A percentile compares a stretch with the other conserved stretches of the same genome.
These are phyloP conservation scores for Crithidia mellificae DNA, from an alignment of 208 protist genomes.

Conservation along the genomic window DNA sequence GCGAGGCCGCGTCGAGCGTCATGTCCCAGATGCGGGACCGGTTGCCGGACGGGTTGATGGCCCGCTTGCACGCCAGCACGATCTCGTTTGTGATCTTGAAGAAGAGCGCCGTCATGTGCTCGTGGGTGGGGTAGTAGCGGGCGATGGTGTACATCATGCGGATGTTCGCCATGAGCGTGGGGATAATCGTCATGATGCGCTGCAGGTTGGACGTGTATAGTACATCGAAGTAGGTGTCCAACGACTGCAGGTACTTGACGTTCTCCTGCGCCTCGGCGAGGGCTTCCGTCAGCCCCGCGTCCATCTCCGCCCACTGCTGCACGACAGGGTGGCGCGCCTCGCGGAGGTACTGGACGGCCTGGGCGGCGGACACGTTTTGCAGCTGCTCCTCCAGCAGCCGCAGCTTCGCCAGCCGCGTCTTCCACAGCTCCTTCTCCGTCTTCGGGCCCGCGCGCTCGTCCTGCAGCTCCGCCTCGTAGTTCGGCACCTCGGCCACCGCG, in stretches of 20 bases:
- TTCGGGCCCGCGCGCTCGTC: conserved; percentile 92
- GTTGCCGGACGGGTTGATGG: conserved; percentile 89
- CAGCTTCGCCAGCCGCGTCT: conserved; percentile 91
- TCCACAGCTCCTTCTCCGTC: conserved; percentile 95
- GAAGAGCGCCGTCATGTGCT: conserved; percentile 96
- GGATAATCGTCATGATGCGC: conserved; percentile 94
- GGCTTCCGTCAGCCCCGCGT: conserved; percentile 92
- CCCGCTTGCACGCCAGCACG: conserved; percentile 92
- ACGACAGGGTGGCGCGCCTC: conserved; percentile 82
- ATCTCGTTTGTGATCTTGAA: conserved; percentile 98
- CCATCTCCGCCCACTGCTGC: conserved; percentile 88
- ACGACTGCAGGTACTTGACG: conserved; percentile 96
- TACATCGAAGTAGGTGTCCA: conserved; percentile 97
- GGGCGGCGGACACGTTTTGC: conserved; percentile 62
- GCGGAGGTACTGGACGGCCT: conserved; percentile 90
- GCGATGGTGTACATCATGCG: conserved; percentile 98
- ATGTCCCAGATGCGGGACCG: conserved; percentile 92
- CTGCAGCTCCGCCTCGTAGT: conserved; percentile 89
- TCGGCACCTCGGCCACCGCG: conserved; percentile 73
- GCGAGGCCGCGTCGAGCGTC: conserved; percentile 69
- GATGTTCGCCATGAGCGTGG: conserved; percentile 95
- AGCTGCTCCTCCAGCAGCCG: conserved; percentile 92
- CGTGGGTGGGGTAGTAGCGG: conserved; percentile 94
- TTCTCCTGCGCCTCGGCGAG: conserved; percentile 98
- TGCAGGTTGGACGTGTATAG: conserved; percentile 92